Conservation (phyloP, 176 grass and related monocot genomes). For the Aechmea fasciata region DNA sequence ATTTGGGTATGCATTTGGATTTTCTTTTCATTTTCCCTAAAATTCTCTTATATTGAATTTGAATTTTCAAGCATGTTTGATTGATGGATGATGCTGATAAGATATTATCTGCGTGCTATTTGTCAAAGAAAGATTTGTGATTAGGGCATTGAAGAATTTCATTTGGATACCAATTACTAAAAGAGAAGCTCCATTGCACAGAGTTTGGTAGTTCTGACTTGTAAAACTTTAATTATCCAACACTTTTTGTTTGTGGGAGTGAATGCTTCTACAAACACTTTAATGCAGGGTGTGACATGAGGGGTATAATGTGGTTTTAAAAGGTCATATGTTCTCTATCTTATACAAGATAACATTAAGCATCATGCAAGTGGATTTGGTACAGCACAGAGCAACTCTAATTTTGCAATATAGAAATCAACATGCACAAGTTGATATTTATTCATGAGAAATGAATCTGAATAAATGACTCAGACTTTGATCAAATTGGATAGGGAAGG, state of each 20-base stretch:
- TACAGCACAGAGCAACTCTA: not conserved
- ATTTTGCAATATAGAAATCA: not conserved
- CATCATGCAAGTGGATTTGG: not conserved
- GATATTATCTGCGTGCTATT: not conserved
- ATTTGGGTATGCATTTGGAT: conserved; percentile 53
- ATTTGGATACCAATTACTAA: not conserved
- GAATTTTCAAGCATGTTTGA: not conserved
- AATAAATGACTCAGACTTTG: not conserved
- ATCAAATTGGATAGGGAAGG: not conserved
- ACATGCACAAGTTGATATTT: not conserved
- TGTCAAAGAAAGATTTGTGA: not conserved
- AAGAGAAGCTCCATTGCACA: too few relatives aligned
- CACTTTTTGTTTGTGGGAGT: too few relatives aligned
- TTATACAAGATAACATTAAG: not conserved
- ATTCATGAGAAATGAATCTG: not conserved
- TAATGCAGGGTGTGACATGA: too few relatives aligned
- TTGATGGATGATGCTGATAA: not conserved
- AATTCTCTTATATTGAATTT: conserved; percentile 4
- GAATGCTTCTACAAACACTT: too few relatives aligned
- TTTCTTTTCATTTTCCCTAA: not conserved
- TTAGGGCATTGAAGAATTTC: not conserved
- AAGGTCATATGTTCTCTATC: not conserved
- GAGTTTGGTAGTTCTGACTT: too few relatives aligned
- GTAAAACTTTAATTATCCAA: too few relatives aligned
- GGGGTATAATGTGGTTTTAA: too few relatives aligned